phyloP scores from a whole-genome alignment of 352 stramenopile genomes.

The Plasmopara halstedii region DNA sequence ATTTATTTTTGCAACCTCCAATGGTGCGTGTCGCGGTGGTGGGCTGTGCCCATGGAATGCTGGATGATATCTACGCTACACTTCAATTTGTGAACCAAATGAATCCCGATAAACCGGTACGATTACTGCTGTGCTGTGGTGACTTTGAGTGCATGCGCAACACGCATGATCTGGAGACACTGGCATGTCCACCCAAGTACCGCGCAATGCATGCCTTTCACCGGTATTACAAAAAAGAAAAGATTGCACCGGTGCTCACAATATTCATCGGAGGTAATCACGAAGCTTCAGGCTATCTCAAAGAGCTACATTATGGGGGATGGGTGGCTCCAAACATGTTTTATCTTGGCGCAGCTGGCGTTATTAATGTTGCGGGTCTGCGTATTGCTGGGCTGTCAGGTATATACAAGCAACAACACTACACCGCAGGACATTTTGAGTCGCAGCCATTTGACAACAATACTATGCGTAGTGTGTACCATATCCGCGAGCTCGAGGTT shows the following conservation, averaged over 20 bases:
- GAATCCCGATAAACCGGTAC: constrained; percentile 68
- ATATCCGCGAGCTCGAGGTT: constrained; percentile 92
- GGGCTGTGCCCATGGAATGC: constrained; percentile 96
- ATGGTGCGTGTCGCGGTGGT: constrained; percentile 90
- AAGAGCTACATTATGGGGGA: constrained; percentile 96
- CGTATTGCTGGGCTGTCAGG: constrained; percentile 96
- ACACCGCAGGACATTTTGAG: constrained; percentile 88
- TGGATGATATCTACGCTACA: constrained; percentile 97
- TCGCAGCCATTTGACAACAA: constrained; percentile 53
- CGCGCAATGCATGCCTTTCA: constrained; percentile 89
- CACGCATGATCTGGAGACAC: constrained; percentile 88
- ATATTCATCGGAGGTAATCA: constrained; percentile 99
- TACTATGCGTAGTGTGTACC: constrained; percentile 92
- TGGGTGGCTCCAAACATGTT: constrained; percentile 99
- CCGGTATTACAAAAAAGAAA: constrained; percentile 93
- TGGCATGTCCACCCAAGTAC: constrained; percentile 96
- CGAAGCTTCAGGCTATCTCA: constrained; percentile 95
- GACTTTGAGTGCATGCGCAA: constrained; percentile 99
- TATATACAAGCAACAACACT: constrained; percentile 95
- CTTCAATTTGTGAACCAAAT: constrained; percentile 88
- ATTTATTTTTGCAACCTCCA: neutral
- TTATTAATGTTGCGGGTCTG: constrained; percentile 89
- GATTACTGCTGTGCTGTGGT: constrained; percentile 97
- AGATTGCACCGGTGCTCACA: constrained; percentile 90
- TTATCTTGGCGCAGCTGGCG: constrained; percentile 93